Evolutionary conservation across 441 rosid genomes (phyloP), one percentile per base, ranked within the genome.

Genomic region (Hura crepitans): DNA sequence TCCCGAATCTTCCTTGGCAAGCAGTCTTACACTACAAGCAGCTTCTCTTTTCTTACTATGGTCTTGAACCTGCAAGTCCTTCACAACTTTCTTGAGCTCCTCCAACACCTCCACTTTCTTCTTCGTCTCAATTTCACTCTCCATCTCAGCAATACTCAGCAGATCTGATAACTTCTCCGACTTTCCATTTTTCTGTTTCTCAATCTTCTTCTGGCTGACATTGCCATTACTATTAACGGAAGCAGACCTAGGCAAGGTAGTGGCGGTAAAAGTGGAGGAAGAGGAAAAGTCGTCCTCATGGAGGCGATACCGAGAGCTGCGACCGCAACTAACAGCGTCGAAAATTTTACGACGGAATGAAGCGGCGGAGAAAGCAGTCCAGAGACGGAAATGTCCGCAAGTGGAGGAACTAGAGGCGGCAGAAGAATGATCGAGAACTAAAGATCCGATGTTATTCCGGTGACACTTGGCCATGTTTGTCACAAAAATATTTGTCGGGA

Each of bases 131-230:
- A 37, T 81, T 72, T 90, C 97, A 23, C 80, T 70, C 76, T 82
- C 86, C n/a, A 71, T 85, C 76, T 94, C 97, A 18, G 92, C 91
- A 27, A 92, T 69, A 74, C 81, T 87, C 78, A 94, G 68, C 54
- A 94, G 93, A 82, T 94, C 92, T 37, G 82, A 79, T 2, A 94
- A 84, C 84, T 89, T 94, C 85, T 90, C 93, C 39, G 97, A 91
- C 73, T 80, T 89, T 37, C 72, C 71, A 47, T 47, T 70, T 60
- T 23, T 54, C 62, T 13, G 39, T 35, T 33, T 77, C 62, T 43
- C 72, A 6, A 11, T 6, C 49, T 55, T 64, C 55, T 6, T 42
- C 54, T 23, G 71, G 11, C 28, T 46, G n/a, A 1, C 62, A 51
- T 30, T 51, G 23, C 27, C 23, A 17, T 50, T 61, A 49, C 20